Base-by-base conservation (phyloP, 495 filamentous ascomycete species). In the Gamarada debralockiae region DNA sequence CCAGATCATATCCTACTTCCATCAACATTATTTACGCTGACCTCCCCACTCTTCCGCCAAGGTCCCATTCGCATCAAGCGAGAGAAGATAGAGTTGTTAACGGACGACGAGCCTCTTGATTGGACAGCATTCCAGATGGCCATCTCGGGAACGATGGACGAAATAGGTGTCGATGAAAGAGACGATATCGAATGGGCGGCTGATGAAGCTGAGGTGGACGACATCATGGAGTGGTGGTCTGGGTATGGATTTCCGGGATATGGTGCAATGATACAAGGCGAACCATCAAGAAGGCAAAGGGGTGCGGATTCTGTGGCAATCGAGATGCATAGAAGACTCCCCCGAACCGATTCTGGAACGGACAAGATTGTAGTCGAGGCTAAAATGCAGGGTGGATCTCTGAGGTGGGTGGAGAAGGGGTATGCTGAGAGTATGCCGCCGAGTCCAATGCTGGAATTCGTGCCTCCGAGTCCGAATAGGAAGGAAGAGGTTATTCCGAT, bases 51-150 rank as follows among this genome's bases (percentile, higher is more conserved):
- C 1, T 74, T 77, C 59, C 66, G 64, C 25, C 76, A 81, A 45
- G 75, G 74, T 2, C 67, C 70, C 6, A 77, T 81, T 48, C 67
- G 73, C 10, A 46, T 81, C 7, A 51, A 57, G 15, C 44, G 25
- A 20, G 17, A 15, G 10, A 6, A 40, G 39, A 43, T 17, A 18
- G 10, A 47, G 13, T 49, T 20, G 2, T 45, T 43, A 6, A 23
- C 41, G 23, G 44, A 22, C n/a, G 56, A 56, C 2, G 52, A 56
- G 31, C 2, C n/a, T 22, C 62, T 81, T 7, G 76, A 81, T 63
- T 79, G 74, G 76, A 78, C 75, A 17, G 76, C 76, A 10, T 79
- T 78, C 56, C 76, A 81, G 58, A 78, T 79, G 65, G 75, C 77
- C 8, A 78, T 79, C 40, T 63, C 70, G 0, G 75, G 76, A 21